Base-by-base conservation (phyloP, 2,329 filamentous ascomycete species). In the Aspergillus luchuensis region DNA sequence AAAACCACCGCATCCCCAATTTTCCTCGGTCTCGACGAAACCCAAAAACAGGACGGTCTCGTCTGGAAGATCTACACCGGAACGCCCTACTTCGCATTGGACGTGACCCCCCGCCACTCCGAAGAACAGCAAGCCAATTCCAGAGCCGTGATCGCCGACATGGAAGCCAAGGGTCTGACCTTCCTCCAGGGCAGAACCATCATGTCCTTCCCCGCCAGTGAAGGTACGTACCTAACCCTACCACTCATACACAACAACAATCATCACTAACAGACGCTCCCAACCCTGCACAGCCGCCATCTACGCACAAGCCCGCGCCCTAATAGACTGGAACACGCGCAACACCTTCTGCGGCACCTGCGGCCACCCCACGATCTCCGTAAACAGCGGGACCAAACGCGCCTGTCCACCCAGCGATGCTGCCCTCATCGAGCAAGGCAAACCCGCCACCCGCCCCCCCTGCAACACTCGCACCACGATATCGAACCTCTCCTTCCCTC, bases 291-390 rank as follows among this genome's bases (percentile, higher is more conserved):
- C 23, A 95, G 95, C 93, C 61, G 92, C 93, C 53, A 90, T 97
- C 49, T 97, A 92, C 68, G 94, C 92, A 13, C 91, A 97, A 77
- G 91, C 92, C 7, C 88, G 94, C 58, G 90, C 92, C 49, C 83
- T 97, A 25, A 82, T 96, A 38, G 95, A 98, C 80, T 99, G 95
- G 95, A 98, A 99, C 79, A 84, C 84, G 25, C 90, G 94, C 55
- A 97, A 96, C 78, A 90, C 89, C 30, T 99, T 92, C 82, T 99
- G 95, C 76, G 92, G 88, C 33, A 89, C 89, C 58, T 99, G 95
- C 77, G 94, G 95, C 36, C 85, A 91, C 71, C 87, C 85, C 23
- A 98, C 92, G 0, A 80, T 97, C 13, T 72, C 71, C 17, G 67
- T 75, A 11, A 78, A 82, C 62, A 79, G 75, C 5, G 78, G 78